Conservation (phyloP, 2,329 filamentous ascomycete genomes). For the Cercospora sesami region DNA sequence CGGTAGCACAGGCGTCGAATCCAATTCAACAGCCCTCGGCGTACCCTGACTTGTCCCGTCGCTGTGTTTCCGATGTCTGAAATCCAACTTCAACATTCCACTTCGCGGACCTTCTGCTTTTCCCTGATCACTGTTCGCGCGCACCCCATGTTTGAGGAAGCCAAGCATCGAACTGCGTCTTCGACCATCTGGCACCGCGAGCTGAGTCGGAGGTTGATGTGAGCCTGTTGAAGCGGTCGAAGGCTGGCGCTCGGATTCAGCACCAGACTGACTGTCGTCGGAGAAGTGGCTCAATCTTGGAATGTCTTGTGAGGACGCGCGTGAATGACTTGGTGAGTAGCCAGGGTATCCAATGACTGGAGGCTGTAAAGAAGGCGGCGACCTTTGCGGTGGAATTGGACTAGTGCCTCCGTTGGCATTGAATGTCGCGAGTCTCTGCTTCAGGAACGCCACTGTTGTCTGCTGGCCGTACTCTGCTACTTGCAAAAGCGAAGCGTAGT, state of each 20-base stretch:
- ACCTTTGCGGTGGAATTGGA: neutral
- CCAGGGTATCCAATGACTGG: neutral
- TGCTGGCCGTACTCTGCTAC: neutral
- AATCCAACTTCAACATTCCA: neutral
- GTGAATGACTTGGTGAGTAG: neutral
- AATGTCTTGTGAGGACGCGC: neutral
- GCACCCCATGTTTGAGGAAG: neutral
- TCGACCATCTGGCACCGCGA: neutral
- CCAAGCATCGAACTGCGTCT: constrained; percentile 3
- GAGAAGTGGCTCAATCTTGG: neutral
- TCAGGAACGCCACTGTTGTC: neutral
- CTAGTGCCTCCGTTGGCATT: neutral
- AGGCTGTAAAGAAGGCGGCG: neutral
- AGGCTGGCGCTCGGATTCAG: neutral
- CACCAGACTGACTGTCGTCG: neutral
- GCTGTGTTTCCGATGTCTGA: neutral
- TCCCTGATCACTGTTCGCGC: neutral
- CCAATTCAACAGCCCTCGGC: neutral
- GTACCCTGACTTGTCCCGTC: neutral
- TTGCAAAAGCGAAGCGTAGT: constrained; percentile 1
- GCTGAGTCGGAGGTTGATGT: neutral
- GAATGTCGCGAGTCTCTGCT: constrained; percentile 1
- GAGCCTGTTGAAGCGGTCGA: neutral
- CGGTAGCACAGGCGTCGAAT: neutral
- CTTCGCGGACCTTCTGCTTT: neutral